Evolutionary conservation across 768 basidiomycete genomes (phyloP), one percentile per base, ranked within the genome.

Genomic region (Gloeophyllum trabeum): DNA sequence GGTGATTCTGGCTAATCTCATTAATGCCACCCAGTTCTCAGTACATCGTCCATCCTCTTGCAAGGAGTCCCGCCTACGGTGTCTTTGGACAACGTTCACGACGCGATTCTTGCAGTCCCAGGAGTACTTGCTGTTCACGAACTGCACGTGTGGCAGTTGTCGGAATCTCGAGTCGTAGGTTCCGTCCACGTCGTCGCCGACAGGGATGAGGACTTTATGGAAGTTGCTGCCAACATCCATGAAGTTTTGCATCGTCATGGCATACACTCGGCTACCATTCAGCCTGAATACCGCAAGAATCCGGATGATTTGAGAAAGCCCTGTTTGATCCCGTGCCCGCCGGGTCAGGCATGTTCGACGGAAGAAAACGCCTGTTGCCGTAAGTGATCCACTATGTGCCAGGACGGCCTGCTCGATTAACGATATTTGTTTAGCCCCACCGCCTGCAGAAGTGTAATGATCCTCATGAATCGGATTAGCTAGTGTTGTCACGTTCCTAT

Each of bases 131-230:
- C 85, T 19, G 66, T 98, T 22, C 96, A 98, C 53, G 90, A 97
- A 56, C 71, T 99, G 21, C 96, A 99, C 61, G 78, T 98, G 41
- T 99, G 96, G 96, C 91, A 94, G 54, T 74, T 99, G 38, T 93
- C 90, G 6, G 96, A 99, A 62, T 79, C 75, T 43, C 97, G 96
- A 58, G 79, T 92, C 42, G 84, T 99, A 34, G 93, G 93, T 6
- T 93, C 88, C 2, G 94, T 99, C 20, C 96, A 99, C 61, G 89
- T 99, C 38, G 75, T 87, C 51, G 79, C 91, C 5, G 79, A 79
- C 28, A 72, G 80, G 39, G 75, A 76, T 18, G 72, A 78, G 43
- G 92, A 96, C 53, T 98, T 97, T 57, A 97, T 97, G 88, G 77
- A 73, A 2, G 75, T 93, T 39, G 88, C 89, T 13, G 75, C 74